Base-by-base conservation (phyloP, 2,329 filamentous ascomycete genomes). In the Alternaria postmessia region DNA sequence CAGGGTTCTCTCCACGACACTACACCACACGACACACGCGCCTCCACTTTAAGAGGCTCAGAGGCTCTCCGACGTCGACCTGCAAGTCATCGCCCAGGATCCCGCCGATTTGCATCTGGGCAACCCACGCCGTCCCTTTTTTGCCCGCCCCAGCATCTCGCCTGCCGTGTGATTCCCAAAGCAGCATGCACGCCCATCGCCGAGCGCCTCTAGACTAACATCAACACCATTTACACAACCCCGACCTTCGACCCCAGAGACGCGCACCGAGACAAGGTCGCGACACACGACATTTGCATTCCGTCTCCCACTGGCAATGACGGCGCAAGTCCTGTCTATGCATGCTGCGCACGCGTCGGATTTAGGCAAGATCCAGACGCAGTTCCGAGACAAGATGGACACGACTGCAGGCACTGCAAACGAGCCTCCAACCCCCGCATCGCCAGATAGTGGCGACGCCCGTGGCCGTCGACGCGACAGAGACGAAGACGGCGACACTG, bases 291-390 rank as follows among this genome's bases (percentile, higher is more conserved):
- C 59, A 39, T 5, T 46, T 47, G 54, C 43, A n/a, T 20, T 34
- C 30, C 43, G 49, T 54, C 51, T 24, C 62, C 60, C 57, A 39
- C 67, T 58, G 68, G 71, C 72, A 38, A 78, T 78, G 75, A 77
- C 75, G 68, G 75, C 76, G 63, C 76, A 78, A 72, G 71, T 78
- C 56, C 71, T 79, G 46, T 68, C 75, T 36, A 78, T 78, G 73
- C 77, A 78, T 61, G 69, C 76, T 65, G 73, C 65, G 62, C 73
- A 77, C 66, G 64, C 71, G 61, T 70, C 76, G 56, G 75, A 76
- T 57, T 73, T 79, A 70, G 68, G 67, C 61, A 75, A 76, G 65
- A 66, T 75, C 34, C 68, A 72, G 61, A 67, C 72, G 28, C 71
- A 74, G 61, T 74, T 74, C 58, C 70, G 71, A 55, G 68, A 73